A percentile compares a stretch with the other conserved stretches of the same genome.
phyloP scores from a whole-genome alignment of 345 rosid genomes.

The Gossypium thurberi region DNA sequence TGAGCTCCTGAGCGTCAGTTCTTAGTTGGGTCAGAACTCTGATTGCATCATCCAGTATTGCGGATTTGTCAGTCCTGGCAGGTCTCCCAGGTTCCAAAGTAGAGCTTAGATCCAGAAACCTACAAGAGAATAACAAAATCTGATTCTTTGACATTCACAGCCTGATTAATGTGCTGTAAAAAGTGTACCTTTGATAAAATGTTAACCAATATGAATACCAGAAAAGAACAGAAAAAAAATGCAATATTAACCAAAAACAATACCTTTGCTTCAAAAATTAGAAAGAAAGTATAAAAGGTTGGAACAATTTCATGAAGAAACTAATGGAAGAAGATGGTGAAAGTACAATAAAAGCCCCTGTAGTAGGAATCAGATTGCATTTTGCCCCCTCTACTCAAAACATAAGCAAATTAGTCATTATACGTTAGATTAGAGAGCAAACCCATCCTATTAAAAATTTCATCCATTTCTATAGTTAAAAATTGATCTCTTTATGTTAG shows the following conservation, averaged over 20 bases:
- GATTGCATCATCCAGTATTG: conserved; percentile 77
- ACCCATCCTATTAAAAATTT: no score
- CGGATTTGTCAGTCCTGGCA: conserved; percentile 74
- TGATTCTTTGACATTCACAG: no score
- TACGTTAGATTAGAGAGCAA: no score
- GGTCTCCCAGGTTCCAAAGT: conserved; percentile 80
- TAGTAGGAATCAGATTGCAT: no score
- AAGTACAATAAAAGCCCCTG: no score
- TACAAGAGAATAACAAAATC: conserved; percentile 19
- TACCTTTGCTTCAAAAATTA: neutral
- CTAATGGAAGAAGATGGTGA: neutral
- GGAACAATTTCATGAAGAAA: neutral
- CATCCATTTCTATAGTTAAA: no score
- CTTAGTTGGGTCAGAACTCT: conserved; percentile 71
- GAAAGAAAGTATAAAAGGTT: neutral
- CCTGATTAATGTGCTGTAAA: neutral
- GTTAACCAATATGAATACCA: neutral
- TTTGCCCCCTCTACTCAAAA: no score
- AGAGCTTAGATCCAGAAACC: conserved; percentile 76
- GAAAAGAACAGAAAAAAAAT: neutral
- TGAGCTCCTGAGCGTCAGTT: conserved; percentile 66
- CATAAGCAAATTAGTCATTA: no score
- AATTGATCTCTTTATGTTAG: no score
- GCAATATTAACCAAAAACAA: neutral
- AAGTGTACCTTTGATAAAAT: neutral